Conservation (phyloP, 2,329 filamentous ascomycete genomes). For the Truncatella angustata region DNA sequence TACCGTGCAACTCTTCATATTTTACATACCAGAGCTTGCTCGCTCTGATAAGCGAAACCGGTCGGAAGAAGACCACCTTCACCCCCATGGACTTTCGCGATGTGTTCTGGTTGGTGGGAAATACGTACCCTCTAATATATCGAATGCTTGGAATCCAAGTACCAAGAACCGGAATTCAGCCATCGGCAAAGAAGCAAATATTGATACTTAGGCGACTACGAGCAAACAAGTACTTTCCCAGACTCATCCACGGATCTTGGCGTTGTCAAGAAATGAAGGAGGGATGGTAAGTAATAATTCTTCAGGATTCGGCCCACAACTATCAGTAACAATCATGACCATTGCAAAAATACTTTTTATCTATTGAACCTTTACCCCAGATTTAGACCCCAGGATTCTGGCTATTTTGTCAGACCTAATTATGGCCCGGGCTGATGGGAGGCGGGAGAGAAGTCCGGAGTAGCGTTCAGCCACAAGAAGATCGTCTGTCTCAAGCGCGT, state of each 20-base stretch:
- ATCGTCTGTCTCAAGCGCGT: neutral
- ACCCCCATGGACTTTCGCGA: neutral
- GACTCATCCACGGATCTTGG: too few relatives aligned
- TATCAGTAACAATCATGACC: neutral
- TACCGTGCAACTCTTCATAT: too few relatives aligned
- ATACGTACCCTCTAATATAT: neutral
- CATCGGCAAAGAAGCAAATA: neutral
- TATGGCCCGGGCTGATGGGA: neutral
- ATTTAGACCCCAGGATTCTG: neutral
- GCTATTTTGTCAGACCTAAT: neutral
- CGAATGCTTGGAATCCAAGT: neutral
- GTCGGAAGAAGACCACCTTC: neutral
- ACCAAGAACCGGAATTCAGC: neutral
- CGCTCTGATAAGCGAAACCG: neutral
- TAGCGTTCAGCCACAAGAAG: neutral
- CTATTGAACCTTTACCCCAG: constrained; percentile 2
- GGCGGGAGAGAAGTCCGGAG: neutral
- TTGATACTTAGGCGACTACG: neutral
- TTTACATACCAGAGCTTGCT: too few relatives aligned
- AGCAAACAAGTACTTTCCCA: too few relatives aligned
- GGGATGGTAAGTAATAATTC: too few relatives aligned
- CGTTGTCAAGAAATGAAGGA: too few relatives aligned
- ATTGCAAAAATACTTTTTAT: neutral
- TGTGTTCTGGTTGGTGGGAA: neutral
- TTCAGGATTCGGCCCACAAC: neutral